Conservation (phyloP, 75 land plant genomes). For the Ceratopteris richardii region DNA sequence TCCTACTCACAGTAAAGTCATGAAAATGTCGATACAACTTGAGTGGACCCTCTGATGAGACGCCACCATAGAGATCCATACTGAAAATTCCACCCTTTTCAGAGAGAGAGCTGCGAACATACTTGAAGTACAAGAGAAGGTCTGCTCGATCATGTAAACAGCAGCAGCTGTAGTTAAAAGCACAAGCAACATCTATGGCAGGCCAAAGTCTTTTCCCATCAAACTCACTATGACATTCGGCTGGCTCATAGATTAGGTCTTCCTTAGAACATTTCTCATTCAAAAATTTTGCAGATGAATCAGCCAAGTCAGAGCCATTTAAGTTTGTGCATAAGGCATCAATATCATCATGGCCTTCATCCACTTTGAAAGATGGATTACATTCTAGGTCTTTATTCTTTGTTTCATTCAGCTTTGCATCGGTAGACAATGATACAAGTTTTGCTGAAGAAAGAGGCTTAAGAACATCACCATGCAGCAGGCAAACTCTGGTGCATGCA, state of each 20-base stretch:
- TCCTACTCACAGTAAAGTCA: slow-evolving; percentile 52
- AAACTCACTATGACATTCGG: not conserved
- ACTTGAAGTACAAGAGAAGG: slow-evolving; percentile 58
- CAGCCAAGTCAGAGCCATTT: too few species aligned
- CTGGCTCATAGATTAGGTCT: too few species aligned
- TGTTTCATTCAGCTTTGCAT: too few species aligned
- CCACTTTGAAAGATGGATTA: too few species aligned
- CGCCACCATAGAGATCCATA: slow-evolving; percentile 90
- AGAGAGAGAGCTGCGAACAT: slow-evolving; percentile 35
- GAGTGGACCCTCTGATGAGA: slow-evolving; percentile 61
- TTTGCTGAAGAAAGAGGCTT: slow-evolving; percentile 26
- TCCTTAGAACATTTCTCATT: too few species aligned
- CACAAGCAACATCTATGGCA: slow-evolving; percentile 69
- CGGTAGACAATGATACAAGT: slow-evolving; percentile 4
- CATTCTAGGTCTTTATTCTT: too few species aligned
- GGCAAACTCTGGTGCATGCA: slow-evolving; percentile 41
- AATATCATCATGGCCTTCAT: too few species aligned
- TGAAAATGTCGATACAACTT: slow-evolving; percentile 56
- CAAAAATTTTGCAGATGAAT: too few species aligned
- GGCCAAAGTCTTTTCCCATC: slow-evolving; percentile 10
- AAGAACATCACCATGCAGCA: slow-evolving; percentile 76
- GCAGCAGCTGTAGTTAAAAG: slow-evolving; percentile 88
- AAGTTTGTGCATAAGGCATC: too few species aligned
- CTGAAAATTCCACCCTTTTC: slow-evolving; percentile 78
- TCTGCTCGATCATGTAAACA: slow-evolving; percentile 68